Percentiles rank a stretch among this genome's conserved stretches.
phyloP scores from a whole-genome alignment of 2,329 filamentous ascomycete species.

The Pseudocercospora crystallina region DNA sequence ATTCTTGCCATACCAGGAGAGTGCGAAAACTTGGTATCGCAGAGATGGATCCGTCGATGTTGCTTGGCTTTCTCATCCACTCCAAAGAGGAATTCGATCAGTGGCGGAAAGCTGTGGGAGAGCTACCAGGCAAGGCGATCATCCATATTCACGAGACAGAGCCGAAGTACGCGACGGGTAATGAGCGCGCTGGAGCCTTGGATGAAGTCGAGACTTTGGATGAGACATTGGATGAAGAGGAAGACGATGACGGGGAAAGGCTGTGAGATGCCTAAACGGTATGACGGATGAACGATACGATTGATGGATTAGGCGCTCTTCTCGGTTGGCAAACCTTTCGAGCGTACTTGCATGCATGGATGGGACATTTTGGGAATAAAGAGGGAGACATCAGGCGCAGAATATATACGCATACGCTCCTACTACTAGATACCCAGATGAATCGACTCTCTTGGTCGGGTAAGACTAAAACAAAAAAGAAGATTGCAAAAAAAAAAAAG shows the following conservation, averaged over 20 bases:
- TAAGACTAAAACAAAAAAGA: too few relatives aligned
- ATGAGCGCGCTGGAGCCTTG: constrained; percentile 70
- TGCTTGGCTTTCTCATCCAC: constrained; percentile 86
- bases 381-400: too few relatives aligned
- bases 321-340: too few relatives aligned
- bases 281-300: too few relatives aligned
- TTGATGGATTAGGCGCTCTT: too few relatives aligned
- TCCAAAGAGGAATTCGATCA: constrained; percentile 78
- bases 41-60: constrained; percentile 98
- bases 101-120: constrained; percentile 63
- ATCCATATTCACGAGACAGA: constrained; percentile 78
- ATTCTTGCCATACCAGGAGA: constrained; percentile 83
- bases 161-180: constrained; percentile 50
- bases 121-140: constrained; percentile 71
- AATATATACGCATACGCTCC: too few relatives aligned
- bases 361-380: too few relatives aligned
- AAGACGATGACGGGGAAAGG: constrained; percentile 16
- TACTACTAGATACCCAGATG: too few relatives aligned
- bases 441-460: too few relatives aligned
- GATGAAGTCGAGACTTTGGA: constrained; percentile 90
- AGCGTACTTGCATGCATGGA: too few relatives aligned
- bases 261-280: neutral
- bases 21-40: constrained; percentile 78
- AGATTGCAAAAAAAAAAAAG: too few relatives aligned
- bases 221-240: constrained; percentile 46